Percentiles rank a stretch among this genome's conserved stretches.
Evolutionary conservation across 2,329 filamentous ascomycete species (phyloP).

Genomic region (Thermothelomyces thermophilus): DNA sequence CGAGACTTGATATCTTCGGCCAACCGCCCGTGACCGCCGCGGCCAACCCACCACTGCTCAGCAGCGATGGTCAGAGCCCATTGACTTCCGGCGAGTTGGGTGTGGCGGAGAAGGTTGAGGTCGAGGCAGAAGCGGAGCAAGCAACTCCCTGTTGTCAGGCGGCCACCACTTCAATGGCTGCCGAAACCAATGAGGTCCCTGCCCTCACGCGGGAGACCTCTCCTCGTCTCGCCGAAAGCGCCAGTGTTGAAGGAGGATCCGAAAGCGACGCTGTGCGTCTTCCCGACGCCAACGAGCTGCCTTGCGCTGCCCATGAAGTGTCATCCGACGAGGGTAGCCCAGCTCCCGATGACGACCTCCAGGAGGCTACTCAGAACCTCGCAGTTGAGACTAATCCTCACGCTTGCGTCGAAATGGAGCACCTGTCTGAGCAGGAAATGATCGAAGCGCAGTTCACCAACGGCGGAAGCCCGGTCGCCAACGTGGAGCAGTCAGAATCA

Average conservation of each 20-base stretch:
- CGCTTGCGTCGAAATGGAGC: neutral
- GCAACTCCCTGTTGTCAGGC: conserved; percentile 12
- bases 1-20: conserved; percentile 32
- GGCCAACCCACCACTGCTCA: neutral
- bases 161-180: conserved; percentile 10
- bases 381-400: neutral
- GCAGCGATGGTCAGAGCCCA: neutral
- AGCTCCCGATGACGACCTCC: neutral
- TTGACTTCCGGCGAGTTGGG: neutral
- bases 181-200: neutral
- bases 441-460: neutral
- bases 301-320: conserved; percentile 26
- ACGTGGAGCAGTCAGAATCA: neutral
- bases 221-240: neutral
- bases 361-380: neutral
- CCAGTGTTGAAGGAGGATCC: no score
- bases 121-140: neutral
- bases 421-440: neutral
- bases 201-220: neutral
- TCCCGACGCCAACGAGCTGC: conserved; percentile 21
- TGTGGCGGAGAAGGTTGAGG: conserved; percentile 4
- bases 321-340: conserved; percentile 3
- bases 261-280: conserved; percentile 9
- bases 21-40: conserved; percentile 4
- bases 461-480: neutral